Evolutionary conservation across 2,329 filamentous ascomycete species (phyloP), one percentile per base, ranked within the genome.

Genomic region (Aspergillus terreus): DNA sequence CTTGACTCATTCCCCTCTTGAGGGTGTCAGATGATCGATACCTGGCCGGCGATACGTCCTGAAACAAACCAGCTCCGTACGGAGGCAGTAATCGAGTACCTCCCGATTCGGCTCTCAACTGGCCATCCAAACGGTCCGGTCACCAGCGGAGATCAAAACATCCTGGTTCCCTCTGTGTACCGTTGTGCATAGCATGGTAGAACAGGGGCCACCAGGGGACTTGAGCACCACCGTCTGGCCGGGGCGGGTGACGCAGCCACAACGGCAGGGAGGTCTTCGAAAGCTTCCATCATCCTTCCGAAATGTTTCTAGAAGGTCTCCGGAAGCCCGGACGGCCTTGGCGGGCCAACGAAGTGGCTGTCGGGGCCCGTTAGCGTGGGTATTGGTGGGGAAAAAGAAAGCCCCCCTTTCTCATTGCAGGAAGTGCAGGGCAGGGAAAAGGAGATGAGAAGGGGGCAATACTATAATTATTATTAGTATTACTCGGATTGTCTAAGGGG

Each of bases 241-340:
- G 10, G 46, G 32, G 50, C 50, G 52, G 41, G 46, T 53, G 47
- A 51, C 52, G 53, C 55, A 52, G 51, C 50, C 41, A 47, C 50
- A 46, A 49, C 47, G 56, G 51, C 47, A 57, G 35, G 19, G n/a
- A 17, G 40, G 12, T 15, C 50, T 51, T 53, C 53, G 52, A 52
- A 55, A 47, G 32, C 55, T 55, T 53, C 55, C 55, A 55, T 55
- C 19, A 27, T 33, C 33, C 44, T 58, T 55, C 52, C 50, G 46
- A 54, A 46, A 12, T 51, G 49, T 40, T 58, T 58, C 57, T 58
- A 55, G 57, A 61, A 61, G 59, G 49, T 51, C 53, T 47, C 14
- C 50, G 47, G 58, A 61, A 58, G 52, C 42, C 57, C 53, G 52
- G 51, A 49, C 48, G 48, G 41, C 45, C 49, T 58, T 60, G 55